Evolutionary conservation across 1,139 yeast genomes (phyloP).

Genomic region (Suhomyces ambrosiae): DNA sequence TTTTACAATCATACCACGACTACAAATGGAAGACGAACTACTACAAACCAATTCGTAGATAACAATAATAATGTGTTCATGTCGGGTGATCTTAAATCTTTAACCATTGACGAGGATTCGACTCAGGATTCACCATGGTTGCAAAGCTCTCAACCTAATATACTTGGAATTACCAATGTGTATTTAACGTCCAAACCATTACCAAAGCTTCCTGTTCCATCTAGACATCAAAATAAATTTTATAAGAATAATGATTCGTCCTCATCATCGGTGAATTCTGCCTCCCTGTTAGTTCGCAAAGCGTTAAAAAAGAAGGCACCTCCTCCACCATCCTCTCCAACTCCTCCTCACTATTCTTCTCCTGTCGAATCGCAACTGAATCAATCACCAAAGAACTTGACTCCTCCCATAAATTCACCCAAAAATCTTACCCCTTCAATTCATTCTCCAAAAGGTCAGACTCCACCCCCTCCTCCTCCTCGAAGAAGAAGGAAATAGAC

Average conservation of each 20-base stretch:
- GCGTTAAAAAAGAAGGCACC: constrained; percentile 42
- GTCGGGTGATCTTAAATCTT: constrained; percentile 6
- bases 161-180: constrained; percentile 40
- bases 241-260: constrained; percentile 14
- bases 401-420: constrained; percentile 9
- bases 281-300: constrained; percentile 29
- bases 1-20: constrained; percentile 40
- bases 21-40: constrained; percentile 25
- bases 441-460: constrained; percentile 5
- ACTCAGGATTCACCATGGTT: constrained; percentile 4
- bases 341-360: too few species aligned
- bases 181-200: constrained; percentile 27
- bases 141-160: constrained; percentile 6
- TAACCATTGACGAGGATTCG: constrained; percentile 4
- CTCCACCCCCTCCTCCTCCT: constrained; percentile 22
- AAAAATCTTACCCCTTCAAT: not conserved
- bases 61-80: constrained; percentile 24
- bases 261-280: constrained; percentile 22
- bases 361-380: too few species aligned
- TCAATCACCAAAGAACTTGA: not conserved
- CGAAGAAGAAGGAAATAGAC: constrained; percentile 16
- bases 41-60: constrained; percentile 13
- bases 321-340: constrained; percentile 35
- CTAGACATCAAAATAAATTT: constrained; percentile 6
- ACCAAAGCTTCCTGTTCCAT: constrained; percentile 18